A percentile compares a stretch with the other conserved stretches of the same genome.
These are phyloP conservation scores for Endocalyx cinctus DNA, from an alignment of 2,329 filamentous ascomycete genomes.

Conservation along the genomic window DNA sequence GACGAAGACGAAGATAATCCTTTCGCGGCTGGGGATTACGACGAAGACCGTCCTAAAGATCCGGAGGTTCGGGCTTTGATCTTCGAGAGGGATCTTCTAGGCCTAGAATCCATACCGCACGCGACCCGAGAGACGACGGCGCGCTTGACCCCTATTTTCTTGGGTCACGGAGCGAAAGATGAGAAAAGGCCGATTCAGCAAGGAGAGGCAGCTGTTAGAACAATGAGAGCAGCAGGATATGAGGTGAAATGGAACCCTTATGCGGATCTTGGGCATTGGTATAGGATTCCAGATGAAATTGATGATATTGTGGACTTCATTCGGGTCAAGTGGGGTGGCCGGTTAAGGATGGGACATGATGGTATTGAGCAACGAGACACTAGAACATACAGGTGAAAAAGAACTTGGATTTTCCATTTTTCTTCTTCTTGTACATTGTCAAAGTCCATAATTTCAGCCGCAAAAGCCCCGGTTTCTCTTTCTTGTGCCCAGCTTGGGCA, in stretches of 20 bases:
- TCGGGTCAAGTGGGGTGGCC: slow-evolving; percentile 5
- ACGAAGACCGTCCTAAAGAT: slow-evolving; percentile 5
- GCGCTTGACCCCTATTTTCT: slow-evolving; percentile 33
- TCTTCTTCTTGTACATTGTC: too few relatives aligned
- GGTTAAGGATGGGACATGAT: too few relatives aligned
- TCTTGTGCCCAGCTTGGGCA: too few relatives aligned
- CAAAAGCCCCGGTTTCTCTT: too few relatives aligned
- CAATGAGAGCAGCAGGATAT: slow-evolving; percentile 28
- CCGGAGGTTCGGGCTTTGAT: slow-evolving; percentile 20
- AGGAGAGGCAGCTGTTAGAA: slow-evolving; percentile 26
- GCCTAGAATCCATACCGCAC: slow-evolving; percentile 8
- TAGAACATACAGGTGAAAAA: too few relatives aligned
- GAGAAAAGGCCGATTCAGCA: slow-evolving; percentile 29
- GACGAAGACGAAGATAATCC: slow-evolving; percentile 8
- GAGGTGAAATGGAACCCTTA: slow-evolving; percentile 36
- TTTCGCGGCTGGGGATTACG: slow-evolving; percentile 8
- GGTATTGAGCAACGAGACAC: too few relatives aligned
- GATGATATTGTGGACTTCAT: slow-evolving; percentile 39
- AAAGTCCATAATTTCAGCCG: too few relatives aligned
- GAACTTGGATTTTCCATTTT: too few relatives aligned
- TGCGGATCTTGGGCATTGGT: slow-evolving; percentile 39
- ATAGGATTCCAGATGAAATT: slow-evolving; percentile 42
- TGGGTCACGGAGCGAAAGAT: slow-evolving; percentile 38
- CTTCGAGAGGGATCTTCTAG: slow-evolving; percentile 29
- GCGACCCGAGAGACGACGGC: slow-evolving; percentile 6